Evolutionary conservation across 192 early-diverging fungal species (phyloP), one percentile per base, ranked within the genome.

Genomic region (Podila clonocystis): DNA sequence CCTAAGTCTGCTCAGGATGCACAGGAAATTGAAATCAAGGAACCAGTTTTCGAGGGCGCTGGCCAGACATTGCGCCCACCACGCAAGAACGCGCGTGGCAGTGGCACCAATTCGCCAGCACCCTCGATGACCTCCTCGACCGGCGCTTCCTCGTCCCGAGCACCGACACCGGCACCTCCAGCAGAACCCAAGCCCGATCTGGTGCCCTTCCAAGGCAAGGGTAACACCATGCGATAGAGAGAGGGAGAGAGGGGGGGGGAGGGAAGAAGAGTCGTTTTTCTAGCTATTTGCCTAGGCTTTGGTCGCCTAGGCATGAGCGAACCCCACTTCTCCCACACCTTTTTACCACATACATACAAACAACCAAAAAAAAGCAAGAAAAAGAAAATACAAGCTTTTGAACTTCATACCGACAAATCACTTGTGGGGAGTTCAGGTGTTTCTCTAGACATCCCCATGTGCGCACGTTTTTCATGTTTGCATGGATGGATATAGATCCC

Each of bases 41-140:
- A 80, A 31, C 77, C 77, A 0, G 62, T 65, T 9, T 80, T 80
- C 60, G 77, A 73, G 34, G 89, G 89, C 13, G 55, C 72, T 0
- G 89, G 89, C 13, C 85, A 90, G 62, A 90, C 88, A 1, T 65
- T 91, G 52, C 82, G 88, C 38, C 84, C 88, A 13, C 82, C 89
- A 45, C 67, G 86, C 34, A 88, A 87, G 67, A 75, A 61, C n/a
- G 50, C 71, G 17, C 66, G 75, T n/a, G 74, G 82, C 11, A 78
- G 74, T 29, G 82, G 82, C 4, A 61, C 82, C 31, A 73, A 73
- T 55, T 83, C 82, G 9, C 82, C 82, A 2, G 73, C 70, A 36
- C 70, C 82, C 8, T 73, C 74, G 17, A 52, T 68, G 3, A 62
- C 70, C 0, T 79, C 76, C 1, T 58, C 68, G 2, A 38, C 76